Conservation (phyloP, 345 rosid species). For the Alliaria petiolata region DNA sequence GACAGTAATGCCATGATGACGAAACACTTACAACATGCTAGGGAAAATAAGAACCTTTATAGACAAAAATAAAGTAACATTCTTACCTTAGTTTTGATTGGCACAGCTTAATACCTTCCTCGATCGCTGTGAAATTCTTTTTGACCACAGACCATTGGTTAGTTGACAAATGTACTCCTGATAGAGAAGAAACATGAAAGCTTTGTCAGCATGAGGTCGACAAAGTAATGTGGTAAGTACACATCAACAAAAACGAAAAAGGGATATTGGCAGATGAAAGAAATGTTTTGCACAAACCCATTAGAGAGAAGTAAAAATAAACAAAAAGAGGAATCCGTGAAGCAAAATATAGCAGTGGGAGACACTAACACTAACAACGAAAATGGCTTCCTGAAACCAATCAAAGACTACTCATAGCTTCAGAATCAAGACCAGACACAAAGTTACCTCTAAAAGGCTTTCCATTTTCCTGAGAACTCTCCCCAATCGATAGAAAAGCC, state of each 20-base stretch:
- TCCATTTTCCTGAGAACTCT: constrained; percentile 42
- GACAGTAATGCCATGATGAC: not conserved
- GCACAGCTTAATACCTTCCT: constrained; percentile 51
- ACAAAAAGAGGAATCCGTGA: not conserved
- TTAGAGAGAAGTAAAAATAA: not conserved
- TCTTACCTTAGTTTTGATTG: constrained; percentile 55
- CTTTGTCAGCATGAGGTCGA: not conserved
- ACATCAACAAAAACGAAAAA: not conserved
- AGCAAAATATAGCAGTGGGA: not conserved
- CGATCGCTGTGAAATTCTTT: constrained; percentile 49
- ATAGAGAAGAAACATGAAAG: constrained; percentile 20
- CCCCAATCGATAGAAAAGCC: constrained; percentile 49
- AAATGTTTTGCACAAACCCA: not conserved
- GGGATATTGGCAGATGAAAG: not conserved
- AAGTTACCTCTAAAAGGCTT: constrained; percentile 48
- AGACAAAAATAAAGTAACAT: not conserved
- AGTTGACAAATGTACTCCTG: constrained; percentile 52
- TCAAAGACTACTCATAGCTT: not conserved
- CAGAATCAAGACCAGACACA: not conserved
- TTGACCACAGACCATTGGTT: constrained; percentile 59
- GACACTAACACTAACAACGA: not conserved
- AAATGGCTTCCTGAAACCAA: not conserved
- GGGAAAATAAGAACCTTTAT: not conserved
- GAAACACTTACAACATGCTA: not conserved
- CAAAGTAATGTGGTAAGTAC: not conserved